A percentile compares a stretch with the other conserved stretches of the same genome.
phyloP scores from a whole-genome alignment of 1,284 basidiomycete genomes.

The Sporisorium scitamineum region DNA sequence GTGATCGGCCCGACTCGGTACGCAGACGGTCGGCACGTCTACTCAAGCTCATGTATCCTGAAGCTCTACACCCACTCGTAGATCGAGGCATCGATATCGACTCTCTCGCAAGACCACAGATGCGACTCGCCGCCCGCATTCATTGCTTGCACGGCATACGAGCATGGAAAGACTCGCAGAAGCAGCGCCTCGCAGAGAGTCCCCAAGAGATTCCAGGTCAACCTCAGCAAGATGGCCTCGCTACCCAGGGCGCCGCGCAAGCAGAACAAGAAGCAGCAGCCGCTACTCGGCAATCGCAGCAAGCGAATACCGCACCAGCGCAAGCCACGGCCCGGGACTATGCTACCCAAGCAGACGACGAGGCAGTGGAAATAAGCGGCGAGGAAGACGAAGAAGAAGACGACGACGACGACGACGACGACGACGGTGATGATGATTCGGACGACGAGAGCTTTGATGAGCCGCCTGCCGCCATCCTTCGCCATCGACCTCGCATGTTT shows the following conservation, averaged over 20 bases:
- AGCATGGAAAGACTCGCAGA: constrained; percentile 47
- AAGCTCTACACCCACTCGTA: constrained; percentile 30
- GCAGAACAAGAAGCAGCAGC: neutral
- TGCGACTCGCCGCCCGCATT: constrained; percentile 39
- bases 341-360: neutral
- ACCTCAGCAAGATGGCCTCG: constrained; percentile 22
- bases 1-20: constrained; percentile 24
- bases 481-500: constrained; percentile 30
- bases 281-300: neutral
- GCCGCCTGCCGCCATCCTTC: constrained; percentile 34
- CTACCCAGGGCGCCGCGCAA: constrained; percentile 19
- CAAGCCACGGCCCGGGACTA: neutral
- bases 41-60: constrained; percentile 41
- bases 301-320: neutral
- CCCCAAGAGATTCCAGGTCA: constrained; percentile 43
- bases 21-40: constrained; percentile 41
- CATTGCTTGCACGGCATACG: constrained; percentile 51
- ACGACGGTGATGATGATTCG: constrained; percentile 8
- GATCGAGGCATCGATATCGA: constrained; percentile 41
- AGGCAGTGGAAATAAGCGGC: neutral
- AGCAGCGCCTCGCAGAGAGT: constrained; percentile 34
- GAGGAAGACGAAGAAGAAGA: neutral
- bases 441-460: constrained; percentile 39
- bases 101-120: constrained; percentile 21
- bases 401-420: constrained; percentile 1